phyloP scores from a whole-genome alignment of 352 stramenopile species.

The Phytophthora agathidicida region DNA sequence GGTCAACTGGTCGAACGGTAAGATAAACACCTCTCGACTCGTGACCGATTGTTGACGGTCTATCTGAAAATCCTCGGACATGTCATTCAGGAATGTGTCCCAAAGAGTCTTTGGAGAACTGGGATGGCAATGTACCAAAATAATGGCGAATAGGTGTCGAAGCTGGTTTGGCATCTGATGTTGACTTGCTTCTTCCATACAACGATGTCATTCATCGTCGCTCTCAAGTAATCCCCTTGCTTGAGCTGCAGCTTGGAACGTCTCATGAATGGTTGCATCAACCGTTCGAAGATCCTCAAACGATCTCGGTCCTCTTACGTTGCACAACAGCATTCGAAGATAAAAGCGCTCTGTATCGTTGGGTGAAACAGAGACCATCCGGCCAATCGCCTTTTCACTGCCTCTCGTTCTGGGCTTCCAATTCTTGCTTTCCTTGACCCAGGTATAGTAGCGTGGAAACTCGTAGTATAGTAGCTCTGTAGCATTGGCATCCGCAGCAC shows the following conservation, averaged over 20 bases:
- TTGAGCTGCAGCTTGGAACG: background rate
- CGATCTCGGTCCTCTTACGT: background rate
- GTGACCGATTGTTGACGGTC: no score
- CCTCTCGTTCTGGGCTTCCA: no score
- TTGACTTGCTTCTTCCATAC: background rate
- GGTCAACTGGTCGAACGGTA: background rate
- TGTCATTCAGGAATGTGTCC: no score
- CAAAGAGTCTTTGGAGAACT: no score
- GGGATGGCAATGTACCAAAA: conserved; percentile 7
- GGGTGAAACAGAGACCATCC: conserved; percentile 4
- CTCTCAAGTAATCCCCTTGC: background rate
- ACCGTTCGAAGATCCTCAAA: background rate
- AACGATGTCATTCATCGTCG: conserved; percentile 5
- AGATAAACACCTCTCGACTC: background rate
- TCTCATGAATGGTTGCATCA: background rate
- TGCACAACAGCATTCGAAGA: conserved; percentile 1
- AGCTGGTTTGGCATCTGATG: conserved; percentile 11
- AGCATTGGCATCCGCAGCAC: no score
- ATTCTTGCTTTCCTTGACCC: no score
- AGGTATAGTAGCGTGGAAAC: no score
- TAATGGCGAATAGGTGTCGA: conserved; percentile 2
- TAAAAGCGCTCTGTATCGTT: conserved; percentile 1
- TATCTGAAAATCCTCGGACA: no score
- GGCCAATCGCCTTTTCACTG: conserved; percentile 4
- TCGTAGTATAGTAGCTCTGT: no score